Evolutionary conservation across 768 basidiomycete species (phyloP).

Genomic region (Suillus cothurnatus): DNA sequence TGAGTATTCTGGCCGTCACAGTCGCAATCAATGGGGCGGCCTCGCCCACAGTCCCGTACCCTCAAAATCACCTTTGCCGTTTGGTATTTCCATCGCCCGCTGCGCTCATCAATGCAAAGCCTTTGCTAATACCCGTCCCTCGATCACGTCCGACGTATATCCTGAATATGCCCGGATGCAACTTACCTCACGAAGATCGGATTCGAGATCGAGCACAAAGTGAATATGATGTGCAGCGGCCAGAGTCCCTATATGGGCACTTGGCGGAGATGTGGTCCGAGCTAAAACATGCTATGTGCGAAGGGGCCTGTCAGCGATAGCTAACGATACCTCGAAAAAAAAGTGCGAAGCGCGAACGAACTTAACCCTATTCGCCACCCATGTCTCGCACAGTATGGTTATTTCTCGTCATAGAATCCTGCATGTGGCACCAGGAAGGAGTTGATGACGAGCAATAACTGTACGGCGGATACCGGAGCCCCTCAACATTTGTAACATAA

Average conservation of each 20-base stretch:
- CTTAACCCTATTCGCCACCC: background rate
- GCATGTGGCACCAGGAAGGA: background rate
- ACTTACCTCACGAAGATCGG: constrained; percentile 85
- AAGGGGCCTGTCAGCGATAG: background rate
- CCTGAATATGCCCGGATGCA: constrained; percentile 85
- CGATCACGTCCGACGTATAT: constrained; percentile 95
- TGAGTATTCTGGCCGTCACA: too few relatives aligned
- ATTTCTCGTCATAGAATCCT: background rate
- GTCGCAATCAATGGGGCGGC: too few relatives aligned
- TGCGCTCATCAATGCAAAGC: constrained; percentile 92
- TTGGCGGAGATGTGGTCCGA: background rate
- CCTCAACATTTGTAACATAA: background rate
- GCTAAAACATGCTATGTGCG: background rate
- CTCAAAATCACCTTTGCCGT: constrained; percentile 64
- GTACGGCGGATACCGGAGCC: background rate
- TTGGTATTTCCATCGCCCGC: constrained; percentile 86
- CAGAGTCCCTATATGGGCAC: background rate
- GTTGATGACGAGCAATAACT: background rate
- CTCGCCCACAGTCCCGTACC: too few relatives aligned
- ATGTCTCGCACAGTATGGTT: background rate
- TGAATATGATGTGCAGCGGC: constrained; percentile 41
- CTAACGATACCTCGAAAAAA: background rate
- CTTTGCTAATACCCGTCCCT: constrained; percentile 93
- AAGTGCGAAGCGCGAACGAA: background rate
- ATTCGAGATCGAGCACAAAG: constrained; percentile 40